phyloP scores from a whole-genome alignment of 495 filamentous ascomycete species.

The Lasiosphaeria miniovina region DNA sequence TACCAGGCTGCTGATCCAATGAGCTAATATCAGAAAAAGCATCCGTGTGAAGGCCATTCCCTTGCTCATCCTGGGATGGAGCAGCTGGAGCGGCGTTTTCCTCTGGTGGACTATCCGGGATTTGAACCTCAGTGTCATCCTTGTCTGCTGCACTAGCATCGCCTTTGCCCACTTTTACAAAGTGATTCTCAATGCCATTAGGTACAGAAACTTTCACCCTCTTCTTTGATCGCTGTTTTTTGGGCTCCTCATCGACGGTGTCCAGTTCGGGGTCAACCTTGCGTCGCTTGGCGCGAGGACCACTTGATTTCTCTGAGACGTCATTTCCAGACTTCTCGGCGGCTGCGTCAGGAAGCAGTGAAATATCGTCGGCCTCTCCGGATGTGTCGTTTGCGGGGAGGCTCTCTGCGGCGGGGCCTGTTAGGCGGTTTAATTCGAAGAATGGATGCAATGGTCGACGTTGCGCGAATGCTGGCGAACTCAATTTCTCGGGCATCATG shows the following conservation, averaged over 20 bases:
- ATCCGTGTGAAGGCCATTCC: neutral
- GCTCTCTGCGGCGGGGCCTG: constrained; percentile 3
- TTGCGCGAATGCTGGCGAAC: constrained; percentile 5
- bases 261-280: constrained; percentile 37
- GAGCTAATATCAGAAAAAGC: too few relatives aligned
- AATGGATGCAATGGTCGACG: constrained; percentile 33
- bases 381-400: neutral
- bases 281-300: constrained; percentile 47
- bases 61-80: neutral
- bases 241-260: constrained; percentile 9
- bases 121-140: neutral
- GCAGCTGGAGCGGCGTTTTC: neutral
- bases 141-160: neutral
- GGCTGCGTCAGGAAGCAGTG: constrained; percentile 5
- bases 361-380: neutral
- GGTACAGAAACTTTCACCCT: constrained; percentile 13
- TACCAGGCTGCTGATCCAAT: too few relatives aligned
- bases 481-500: constrained; percentile 26
- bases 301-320: constrained; percentile 29
- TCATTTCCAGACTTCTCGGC: constrained; percentile 10
- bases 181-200: constrained; percentile 21
- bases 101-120: neutral
- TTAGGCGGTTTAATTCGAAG: constrained; percentile 22
- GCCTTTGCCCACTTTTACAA: constrained; percentile 13
- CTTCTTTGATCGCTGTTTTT: constrained; percentile 16